These are phyloP conservation scores for Epichloe baconii DNA, from an alignment of 2,329 filamentous ascomycete genomes.

Conservation along the genomic window DNA sequence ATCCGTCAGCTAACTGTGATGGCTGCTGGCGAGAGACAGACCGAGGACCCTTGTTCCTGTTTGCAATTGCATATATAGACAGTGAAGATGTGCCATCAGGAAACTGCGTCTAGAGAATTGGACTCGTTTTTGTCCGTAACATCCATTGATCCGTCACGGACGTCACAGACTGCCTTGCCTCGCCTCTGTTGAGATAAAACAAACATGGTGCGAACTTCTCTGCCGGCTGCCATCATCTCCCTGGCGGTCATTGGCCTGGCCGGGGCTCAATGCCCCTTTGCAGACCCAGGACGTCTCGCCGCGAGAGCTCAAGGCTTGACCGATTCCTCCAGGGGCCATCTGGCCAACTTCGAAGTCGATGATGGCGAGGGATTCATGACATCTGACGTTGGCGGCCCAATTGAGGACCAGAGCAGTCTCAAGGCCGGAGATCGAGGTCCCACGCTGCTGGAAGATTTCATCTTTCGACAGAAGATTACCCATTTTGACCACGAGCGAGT, in stretches of 20 bases:
- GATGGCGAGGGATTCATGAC: slow-evolving; percentile 46
- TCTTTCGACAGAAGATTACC: slow-evolving; percentile 59
- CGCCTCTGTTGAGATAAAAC: neutral
- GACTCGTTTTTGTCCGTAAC: neutral
- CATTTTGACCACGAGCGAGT: slow-evolving; percentile 61
- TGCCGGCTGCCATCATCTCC: slow-evolving; percentile 12
- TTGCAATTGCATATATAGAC: slow-evolving; percentile 1
- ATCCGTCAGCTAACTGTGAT: too few relatives aligned
- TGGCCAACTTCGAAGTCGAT: slow-evolving; percentile 30
- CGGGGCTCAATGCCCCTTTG: slow-evolving; percentile 19
- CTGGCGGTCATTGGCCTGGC: slow-evolving; percentile 16
- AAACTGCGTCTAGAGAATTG: neutral
- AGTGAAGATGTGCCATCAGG: too few relatives aligned
- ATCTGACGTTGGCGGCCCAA: slow-evolving; percentile 54
- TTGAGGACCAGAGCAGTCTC: slow-evolving; percentile 52
- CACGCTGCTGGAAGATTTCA: slow-evolving; percentile 58
- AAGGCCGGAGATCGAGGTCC: slow-evolving; percentile 55
- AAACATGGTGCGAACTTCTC: slow-evolving; percentile 15
- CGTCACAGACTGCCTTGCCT: too few relatives aligned
- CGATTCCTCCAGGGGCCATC: slow-evolving; percentile 17
- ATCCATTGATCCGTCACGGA: neutral
- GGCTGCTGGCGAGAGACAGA: neutral
- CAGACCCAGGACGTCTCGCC: slow-evolving; percentile 15
- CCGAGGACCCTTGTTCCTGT: neutral
- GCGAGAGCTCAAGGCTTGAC: slow-evolving; percentile 12